Percentiles rank a stretch among this genome's conserved stretches.
phyloP scores from a whole-genome alignment of 1,284 basidiomycete species.

The Cryptococcus sp. region DNA sequence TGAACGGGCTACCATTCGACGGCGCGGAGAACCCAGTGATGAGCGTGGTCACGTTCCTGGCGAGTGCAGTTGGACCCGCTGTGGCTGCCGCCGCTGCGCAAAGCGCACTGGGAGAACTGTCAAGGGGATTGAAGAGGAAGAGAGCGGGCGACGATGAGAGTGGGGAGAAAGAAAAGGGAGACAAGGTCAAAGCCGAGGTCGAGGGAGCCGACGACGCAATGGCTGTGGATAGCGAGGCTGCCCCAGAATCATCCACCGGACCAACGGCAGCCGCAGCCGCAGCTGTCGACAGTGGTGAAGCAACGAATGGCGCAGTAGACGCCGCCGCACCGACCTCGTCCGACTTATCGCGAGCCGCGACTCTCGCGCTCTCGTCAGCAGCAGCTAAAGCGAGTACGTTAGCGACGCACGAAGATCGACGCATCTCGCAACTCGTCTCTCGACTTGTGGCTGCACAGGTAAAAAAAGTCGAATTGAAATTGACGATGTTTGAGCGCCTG shows the following conservation, averaged over 20 bases:
- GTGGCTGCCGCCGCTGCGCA: conserved; percentile 94
- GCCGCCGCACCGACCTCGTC: conserved; percentile 68
- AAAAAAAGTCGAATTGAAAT: conserved; percentile 90
- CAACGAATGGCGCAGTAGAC: not conserved
- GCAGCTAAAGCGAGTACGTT: conserved; percentile 81
- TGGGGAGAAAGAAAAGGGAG: conserved; percentile 20
- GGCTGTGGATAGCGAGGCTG: conserved; percentile 37
- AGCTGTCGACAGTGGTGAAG: not conserved
- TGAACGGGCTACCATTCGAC: conserved; percentile 77
- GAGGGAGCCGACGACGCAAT: conserved; percentile 36
- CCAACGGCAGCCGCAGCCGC: conserved; percentile 23
- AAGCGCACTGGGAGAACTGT: conserved; percentile 69
- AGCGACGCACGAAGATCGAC: conserved; percentile 79
- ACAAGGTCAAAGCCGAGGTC: conserved; percentile 23
- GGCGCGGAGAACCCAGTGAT: conserved; percentile 97
- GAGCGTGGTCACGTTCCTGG: conserved; percentile 96
- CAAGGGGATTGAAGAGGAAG: conserved; percentile 67
- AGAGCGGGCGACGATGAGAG: conserved; percentile 51
- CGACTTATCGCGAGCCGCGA: conserved; percentile 70
- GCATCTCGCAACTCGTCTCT: conserved; percentile 78
- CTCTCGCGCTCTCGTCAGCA: conserved; percentile 83
- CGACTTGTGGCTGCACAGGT: conserved; percentile 88
- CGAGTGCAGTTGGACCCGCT: conserved; percentile 85
- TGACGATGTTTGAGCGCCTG: conserved; percentile 85
- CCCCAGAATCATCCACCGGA: conserved; percentile 4